Conservation (phyloP, 345 rosid species). For the Salix udensis region DNA sequence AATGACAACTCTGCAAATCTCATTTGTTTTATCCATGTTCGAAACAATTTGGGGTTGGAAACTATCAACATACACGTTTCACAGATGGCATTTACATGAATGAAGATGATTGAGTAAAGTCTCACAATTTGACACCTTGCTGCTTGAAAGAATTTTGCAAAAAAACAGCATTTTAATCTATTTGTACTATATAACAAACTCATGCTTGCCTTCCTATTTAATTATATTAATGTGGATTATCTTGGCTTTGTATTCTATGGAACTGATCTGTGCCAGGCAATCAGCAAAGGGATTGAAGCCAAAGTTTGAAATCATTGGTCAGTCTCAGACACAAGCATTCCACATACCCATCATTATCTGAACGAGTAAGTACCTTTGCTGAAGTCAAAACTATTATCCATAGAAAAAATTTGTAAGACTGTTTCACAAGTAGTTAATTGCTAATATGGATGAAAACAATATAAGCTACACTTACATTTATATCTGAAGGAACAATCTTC, state of each 20-base stretch:
- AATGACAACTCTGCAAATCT: neutral
- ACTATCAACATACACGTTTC: neutral
- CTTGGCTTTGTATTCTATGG: neutral
- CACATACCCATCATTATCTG: neutral
- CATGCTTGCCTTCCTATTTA: neutral
- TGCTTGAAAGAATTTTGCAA: neutral
- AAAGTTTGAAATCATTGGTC: neutral
- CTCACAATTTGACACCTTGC: neutral
- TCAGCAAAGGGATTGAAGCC: slow-evolving; percentile 2
- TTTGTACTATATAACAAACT: neutral
- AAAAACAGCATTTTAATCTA: neutral
- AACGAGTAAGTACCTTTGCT: neutral
- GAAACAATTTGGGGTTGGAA: neutral
- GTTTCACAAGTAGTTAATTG: neutral
- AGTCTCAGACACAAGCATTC: slow-evolving; percentile 5
- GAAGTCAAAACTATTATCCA: neutral
- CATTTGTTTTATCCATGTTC: neutral
- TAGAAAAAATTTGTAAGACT: neutral
- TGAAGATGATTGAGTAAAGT: neutral
- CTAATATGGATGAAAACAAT: neutral
- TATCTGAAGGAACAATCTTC: slow-evolving; percentile 79
- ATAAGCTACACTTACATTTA: slow-evolving; percentile 54
- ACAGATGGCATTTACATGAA: neutral
- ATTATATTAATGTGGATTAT: neutral
- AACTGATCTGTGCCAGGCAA: neutral